Conservation (phyloP, 148 eudicot genomes). For the Chenopodium quinoa region DNA sequence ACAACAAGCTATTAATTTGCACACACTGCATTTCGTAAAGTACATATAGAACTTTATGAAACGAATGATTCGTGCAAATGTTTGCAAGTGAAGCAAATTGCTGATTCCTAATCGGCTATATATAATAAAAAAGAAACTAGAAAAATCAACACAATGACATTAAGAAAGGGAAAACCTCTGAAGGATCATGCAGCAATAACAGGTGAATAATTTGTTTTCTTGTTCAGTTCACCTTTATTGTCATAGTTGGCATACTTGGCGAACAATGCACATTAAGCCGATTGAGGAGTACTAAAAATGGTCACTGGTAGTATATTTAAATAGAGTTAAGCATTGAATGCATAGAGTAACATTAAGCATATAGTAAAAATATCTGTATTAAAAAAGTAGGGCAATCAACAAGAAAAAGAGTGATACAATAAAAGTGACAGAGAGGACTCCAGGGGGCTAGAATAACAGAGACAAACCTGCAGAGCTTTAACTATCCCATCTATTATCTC, state of each 20-base stretch:
- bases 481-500: constrained; percentile 96
- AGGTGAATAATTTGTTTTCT: neutral
- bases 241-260: neutral
- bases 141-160: neutral
- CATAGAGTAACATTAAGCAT: neutral
- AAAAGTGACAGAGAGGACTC: neutral
- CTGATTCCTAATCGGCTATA: neutral
- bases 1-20: neutral
- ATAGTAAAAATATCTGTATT: neutral
- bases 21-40: neutral
- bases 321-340: neutral
- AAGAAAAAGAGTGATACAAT: neutral
- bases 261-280: too few species aligned
- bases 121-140: neutral
- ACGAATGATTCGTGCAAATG: neutral
- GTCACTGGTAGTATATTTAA: neutral
- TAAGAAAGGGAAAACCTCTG: neutral
- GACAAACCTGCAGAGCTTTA: constrained; percentile 76
- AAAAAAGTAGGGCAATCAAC: neutral
- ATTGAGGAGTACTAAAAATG: neutral
- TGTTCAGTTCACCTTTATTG: neutral
- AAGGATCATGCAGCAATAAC: neutral
- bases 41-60: neutral
- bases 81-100: neutral
- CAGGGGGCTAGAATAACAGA: neutral